Conservation (phyloP, 495 filamentous ascomycete genomes). For the Penicillium pancosmium region DNA sequence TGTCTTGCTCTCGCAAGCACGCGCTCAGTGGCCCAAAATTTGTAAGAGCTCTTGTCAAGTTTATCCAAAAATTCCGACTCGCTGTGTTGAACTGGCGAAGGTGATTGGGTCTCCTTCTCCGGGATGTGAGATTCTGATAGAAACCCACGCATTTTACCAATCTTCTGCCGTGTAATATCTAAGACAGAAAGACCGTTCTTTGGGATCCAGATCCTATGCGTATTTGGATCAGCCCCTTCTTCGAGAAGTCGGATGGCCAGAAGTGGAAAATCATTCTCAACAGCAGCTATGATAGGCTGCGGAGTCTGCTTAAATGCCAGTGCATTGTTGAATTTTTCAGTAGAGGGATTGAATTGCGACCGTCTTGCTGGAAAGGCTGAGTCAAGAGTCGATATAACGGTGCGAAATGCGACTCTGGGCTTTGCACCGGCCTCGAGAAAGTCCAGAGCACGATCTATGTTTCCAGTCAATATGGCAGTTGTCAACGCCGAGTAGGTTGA, state of each 20-base stretch:
- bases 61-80: background rate
- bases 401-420: background rate
- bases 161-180: conserved; percentile 1
- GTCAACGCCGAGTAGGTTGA: background rate
- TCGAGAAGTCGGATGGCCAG: background rate
- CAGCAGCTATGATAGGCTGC: background rate
- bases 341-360: no score
- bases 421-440: conserved; percentile 1
- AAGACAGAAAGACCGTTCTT: background rate
- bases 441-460: background rate
- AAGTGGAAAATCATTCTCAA: background rate
- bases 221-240: background rate
- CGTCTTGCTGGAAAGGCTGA: background rate
- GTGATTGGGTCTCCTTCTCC: background rate
- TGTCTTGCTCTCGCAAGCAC: background rate
- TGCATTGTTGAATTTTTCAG: background rate
- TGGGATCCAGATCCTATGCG: background rate
- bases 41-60: background rate
- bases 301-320: background rate
- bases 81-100: background rate
- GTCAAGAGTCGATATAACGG: background rate
- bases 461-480: background rate
- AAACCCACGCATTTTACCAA: background rate
- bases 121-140: background rate
- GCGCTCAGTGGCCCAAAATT: background rate